These are phyloP conservation scores for Mycena citricolor DNA, from an alignment of 1,284 basidiomycete genomes.

Conservation along the genomic window DNA sequence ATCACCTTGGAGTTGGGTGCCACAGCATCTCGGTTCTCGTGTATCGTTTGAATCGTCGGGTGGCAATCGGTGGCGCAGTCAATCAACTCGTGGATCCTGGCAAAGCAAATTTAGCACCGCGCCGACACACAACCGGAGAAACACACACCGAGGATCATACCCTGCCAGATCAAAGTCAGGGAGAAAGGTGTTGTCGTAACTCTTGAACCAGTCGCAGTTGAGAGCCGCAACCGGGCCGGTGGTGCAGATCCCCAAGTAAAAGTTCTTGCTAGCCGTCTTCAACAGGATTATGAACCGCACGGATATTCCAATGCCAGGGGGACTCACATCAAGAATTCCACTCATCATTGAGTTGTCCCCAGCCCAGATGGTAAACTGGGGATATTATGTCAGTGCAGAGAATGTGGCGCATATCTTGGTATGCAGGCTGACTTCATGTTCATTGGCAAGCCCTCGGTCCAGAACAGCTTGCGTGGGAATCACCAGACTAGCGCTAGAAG, in stretches of 20 bases:
- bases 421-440: too few species aligned
- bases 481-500: too few species aligned
- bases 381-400: not conserved
- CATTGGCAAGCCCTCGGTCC: too few species aligned
- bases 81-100: slow-evolving; percentile 11
- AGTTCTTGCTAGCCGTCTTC: slow-evolving; percentile 6
- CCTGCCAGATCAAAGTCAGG: slow-evolving; percentile 11
- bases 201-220: slow-evolving; percentile 2
- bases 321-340: slow-evolving; percentile 9
- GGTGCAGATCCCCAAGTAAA: slow-evolving; percentile 11
- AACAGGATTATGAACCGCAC: not conserved
- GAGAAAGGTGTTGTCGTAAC: not conserved
- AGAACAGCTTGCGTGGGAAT: too few species aligned
- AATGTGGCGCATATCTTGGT: too few species aligned
- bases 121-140: not conserved
- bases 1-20: slow-evolving; percentile 8
- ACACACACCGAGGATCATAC: slow-evolving; percentile 15
- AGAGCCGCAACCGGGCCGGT: not conserved
- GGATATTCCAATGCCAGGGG: too few species aligned
- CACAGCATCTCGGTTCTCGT: slow-evolving; percentile 5
- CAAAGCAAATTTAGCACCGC: not conserved
- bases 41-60: slow-evolving; percentile 9
- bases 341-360: slow-evolving; percentile 6
- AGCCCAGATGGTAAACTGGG: slow-evolving; percentile 19
- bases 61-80: not conserved